Base-by-base conservation (phyloP, 164 flowering plant species). In the Akebia trifoliata region DNA sequence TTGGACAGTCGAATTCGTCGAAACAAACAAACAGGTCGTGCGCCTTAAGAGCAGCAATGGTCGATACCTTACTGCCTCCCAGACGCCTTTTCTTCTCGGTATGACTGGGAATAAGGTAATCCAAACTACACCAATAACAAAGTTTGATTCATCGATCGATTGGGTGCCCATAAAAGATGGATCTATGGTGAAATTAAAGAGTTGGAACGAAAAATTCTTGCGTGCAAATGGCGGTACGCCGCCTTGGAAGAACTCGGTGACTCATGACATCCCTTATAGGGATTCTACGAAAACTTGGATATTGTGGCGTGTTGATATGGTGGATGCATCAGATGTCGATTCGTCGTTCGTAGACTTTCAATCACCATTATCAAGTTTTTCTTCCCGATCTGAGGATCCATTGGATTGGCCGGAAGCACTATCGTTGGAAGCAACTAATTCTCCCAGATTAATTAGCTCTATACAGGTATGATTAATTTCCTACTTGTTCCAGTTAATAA, bases 161-260 rank as follows among this genome's bases (percentile, higher is more conserved):
- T 90, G 95, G 92, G 79, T 80, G 63, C 85, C 88, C 0, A 59
- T 80, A 2, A 57, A 81, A 8, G 92, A 90, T 59, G 97, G 90
- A 18, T 81, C 78, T 57, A 85, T 80, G 55, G 72, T 85, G 34
- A 78, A 65, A 67, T 65, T 90, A 39, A 76, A 42, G 67, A 63
- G 68, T 2, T 50, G 54, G 53, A 67, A 64, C 14, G 88, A 90
- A 6, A 83, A 63, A 40, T 80, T 47, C 29, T 48, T 90, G 64
- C 50, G 95, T 5, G 97, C 72, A 0, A 90, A 87, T 69, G 95
- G 97, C 0, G n/a, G n/a, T n/a, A n/a, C n/a, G n/a, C n/a, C n/a
- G n/a, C n/a, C n/a, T n/a, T 85, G 95, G 97, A 60, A 88, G 42
- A 82, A 79, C 71, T 64, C 87, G 18, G 63, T 90, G 4, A 87